These are phyloP conservation scores for Pilaira anomala DNA, from an alignment of 192 early-diverging fungal species.

Conservation along the genomic window DNA sequence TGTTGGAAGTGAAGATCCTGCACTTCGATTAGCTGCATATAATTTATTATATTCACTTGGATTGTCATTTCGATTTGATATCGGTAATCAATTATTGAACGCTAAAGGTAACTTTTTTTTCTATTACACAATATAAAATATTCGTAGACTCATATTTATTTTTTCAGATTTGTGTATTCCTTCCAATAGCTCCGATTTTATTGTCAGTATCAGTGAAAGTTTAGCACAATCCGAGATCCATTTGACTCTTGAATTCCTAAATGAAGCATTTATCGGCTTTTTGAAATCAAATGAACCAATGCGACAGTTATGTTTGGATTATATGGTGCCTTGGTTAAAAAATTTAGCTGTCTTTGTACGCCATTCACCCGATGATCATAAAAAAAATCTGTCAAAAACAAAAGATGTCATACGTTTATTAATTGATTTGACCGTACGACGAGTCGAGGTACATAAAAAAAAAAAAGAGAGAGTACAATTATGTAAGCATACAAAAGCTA, in stretches of 20 bases:
- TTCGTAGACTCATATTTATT: background rate
- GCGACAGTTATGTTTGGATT: conserved; percentile 79
- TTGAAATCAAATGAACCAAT: conserved; percentile 61
- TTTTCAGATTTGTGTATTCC: conserved; percentile 77
- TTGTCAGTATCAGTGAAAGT: conserved; percentile 72
- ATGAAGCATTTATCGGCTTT: conserved; percentile 81
- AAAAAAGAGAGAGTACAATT: conserved; percentile 47
- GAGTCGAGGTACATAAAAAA: conserved; percentile 50
- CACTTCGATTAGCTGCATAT: conserved; percentile 77
- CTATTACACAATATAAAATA: too few relatives aligned
- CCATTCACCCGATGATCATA: conserved; percentile 42
- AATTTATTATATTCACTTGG: conserved; percentile 82
- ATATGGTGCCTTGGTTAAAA: conserved; percentile 83
- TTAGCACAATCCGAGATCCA: conserved; percentile 70
- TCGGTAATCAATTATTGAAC: conserved; percentile 72
- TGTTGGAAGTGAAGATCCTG: conserved; percentile 72
- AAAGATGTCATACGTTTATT: conserved; percentile 72
- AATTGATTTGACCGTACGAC: conserved; percentile 74
- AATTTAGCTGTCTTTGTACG: conserved; percentile 64
- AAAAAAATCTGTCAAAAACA: conserved; percentile 54
- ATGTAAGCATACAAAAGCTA: conserved; percentile 55
- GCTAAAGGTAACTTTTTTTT: conserved; percentile 46
- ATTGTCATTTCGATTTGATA: conserved; percentile 73
- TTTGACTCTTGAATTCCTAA: conserved; percentile 85
- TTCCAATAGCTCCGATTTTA: conserved; percentile 80